Evolutionary conservation across 345 rosid genomes (phyloP).

Genomic region (Arabis alpina): DNA sequence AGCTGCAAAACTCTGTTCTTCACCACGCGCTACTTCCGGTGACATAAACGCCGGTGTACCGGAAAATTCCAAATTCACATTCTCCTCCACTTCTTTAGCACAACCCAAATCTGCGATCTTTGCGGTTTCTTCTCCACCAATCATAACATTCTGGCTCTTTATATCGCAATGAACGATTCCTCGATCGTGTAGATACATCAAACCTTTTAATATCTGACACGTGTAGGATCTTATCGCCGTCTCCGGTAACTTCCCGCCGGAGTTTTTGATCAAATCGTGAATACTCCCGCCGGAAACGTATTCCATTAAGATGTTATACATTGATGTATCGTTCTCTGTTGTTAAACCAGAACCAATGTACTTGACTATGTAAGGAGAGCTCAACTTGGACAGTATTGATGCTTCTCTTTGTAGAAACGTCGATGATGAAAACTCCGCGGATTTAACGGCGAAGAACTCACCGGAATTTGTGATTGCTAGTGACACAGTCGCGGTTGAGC

Average conservation of each 20-base stretch:
- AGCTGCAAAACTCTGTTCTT: conserved; percentile 78
- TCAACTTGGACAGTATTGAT: conserved; percentile 55
- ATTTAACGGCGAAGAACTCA: conserved; percentile 68
- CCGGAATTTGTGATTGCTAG: conserved; percentile 63
- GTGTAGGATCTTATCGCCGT: conserved; percentile 49
- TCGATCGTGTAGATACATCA: conserved; percentile 60
- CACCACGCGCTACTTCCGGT: conserved; percentile 89
- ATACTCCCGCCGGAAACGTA: conserved; percentile 74
- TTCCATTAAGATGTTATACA: conserved; percentile 73
- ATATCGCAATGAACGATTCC: conserved; percentile 81
- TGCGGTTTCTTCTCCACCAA: conserved; percentile 52
- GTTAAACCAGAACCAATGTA: conserved; percentile 61
- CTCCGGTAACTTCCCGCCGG: conserved; percentile 68
- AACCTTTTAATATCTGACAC: conserved; percentile 55
- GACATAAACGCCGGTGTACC: conserved; percentile 98
- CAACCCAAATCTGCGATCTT: conserved; percentile 88
- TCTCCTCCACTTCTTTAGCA: conserved; percentile 50
- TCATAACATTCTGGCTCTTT: conserved; percentile 75
- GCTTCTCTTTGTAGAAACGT: conserved; percentile 58
- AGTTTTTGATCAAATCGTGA: conserved; percentile 54
- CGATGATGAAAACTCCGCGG: conserved; percentile 60
- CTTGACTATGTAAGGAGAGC: conserved; percentile 63
- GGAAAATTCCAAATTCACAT: conserved; percentile 46
- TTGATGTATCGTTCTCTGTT: conserved; percentile 36
- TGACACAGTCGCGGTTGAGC: conserved; percentile 83